A percentile compares a stretch with the other conserved stretches of the same genome.
phyloP scores from a whole-genome alignment of 2,329 filamentous ascomycete species.

The Ceratocystis colombiana region DNA sequence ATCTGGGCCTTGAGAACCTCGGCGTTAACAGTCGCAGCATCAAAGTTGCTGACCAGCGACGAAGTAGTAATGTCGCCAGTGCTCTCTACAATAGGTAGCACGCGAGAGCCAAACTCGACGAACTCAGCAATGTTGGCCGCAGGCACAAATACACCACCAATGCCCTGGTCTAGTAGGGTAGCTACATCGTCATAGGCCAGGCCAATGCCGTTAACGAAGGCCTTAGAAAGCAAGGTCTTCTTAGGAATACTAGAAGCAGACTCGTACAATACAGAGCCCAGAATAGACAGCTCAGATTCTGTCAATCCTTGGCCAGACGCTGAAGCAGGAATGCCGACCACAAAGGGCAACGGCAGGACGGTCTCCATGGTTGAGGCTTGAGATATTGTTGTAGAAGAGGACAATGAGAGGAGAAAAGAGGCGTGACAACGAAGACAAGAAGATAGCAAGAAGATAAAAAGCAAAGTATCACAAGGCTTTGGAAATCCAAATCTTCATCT shows the following conservation, averaged over 20 bases:
- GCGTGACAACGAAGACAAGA: background rate
- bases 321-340: constrained; percentile 47
- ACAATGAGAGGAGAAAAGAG: background rate
- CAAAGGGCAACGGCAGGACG: constrained; percentile 52
- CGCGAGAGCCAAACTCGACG: constrained; percentile 46
- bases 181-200: constrained; percentile 61
- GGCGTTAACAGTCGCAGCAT: constrained; percentile 36
- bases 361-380: constrained; percentile 46
- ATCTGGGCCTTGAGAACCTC: constrained; percentile 38
- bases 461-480: constrained; percentile 20
- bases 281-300: constrained; percentile 47
- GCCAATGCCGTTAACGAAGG: constrained; percentile 66
- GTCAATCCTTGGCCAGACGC: constrained; percentile 44
- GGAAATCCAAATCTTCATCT: constrained; percentile 21
- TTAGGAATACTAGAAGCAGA: constrained; percentile 33
- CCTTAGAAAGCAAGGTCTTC: constrained; percentile 44
- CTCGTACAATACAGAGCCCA: constrained; percentile 48
- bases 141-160: constrained; percentile 72
- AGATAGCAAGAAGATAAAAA: constrained; percentile 1
- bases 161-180: constrained; percentile 73
- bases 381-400: background rate
- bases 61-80: constrained; percentile 41
- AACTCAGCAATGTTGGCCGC: constrained; percentile 55
- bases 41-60: constrained; percentile 46
- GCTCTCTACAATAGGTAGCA: constrained; percentile 44